Evolutionary conservation across 768 basidiomycete species (phyloP).

Genomic region (Cubamyces sp.): DNA sequence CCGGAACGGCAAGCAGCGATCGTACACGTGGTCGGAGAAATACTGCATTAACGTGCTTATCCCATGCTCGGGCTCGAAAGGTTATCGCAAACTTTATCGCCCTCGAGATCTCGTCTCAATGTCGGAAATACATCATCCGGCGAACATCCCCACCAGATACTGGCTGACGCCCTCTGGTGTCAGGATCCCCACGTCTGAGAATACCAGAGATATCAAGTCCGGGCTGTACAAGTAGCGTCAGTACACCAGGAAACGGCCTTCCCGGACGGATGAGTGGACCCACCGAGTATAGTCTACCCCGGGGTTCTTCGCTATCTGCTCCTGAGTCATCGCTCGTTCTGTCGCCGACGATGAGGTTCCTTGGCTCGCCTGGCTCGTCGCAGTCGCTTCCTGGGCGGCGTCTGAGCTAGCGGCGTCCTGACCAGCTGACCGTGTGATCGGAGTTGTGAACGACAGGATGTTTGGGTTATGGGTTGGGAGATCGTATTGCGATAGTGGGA

Average conservation of each 20-base stretch:
- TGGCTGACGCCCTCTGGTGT: conserved; percentile 94
- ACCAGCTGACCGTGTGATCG: conserved; percentile 24
- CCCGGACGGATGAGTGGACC: conserved; percentile 24
- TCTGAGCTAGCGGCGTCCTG: conserved; percentile 17
- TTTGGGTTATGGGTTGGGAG: conserved; percentile 79
- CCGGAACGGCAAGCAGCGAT: conserved; percentile 18
- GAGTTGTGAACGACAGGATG: conserved; percentile 70
- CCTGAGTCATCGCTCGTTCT: conserved; percentile 67
- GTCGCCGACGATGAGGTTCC: conserved; percentile 21
- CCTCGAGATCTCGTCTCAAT: conserved; percentile 31
- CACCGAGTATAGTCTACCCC: conserved; percentile 94
- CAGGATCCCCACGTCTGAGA: conserved; percentile 92
- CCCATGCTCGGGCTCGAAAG: conserved; percentile 32
- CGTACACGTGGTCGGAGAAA: conserved; percentile 29
- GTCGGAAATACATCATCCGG: conserved; percentile 50
- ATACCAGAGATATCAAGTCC: conserved; percentile 91
- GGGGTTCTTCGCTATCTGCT: conserved; percentile 84
- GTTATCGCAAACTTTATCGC: conserved; percentile 46
- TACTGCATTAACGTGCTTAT: conserved; percentile 21
- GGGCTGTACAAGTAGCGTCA: conserved; percentile 53
- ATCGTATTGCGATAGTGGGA: conserved; percentile 91
- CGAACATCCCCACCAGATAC: conserved; percentile 94
- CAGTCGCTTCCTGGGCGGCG: conserved; percentile 1
- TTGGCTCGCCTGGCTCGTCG: conserved; percentile 7
- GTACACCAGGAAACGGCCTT: conserved; percentile 13